Conservation (phyloP, 2,329 filamentous ascomycete genomes). For the Penicillium sp. region DNA sequence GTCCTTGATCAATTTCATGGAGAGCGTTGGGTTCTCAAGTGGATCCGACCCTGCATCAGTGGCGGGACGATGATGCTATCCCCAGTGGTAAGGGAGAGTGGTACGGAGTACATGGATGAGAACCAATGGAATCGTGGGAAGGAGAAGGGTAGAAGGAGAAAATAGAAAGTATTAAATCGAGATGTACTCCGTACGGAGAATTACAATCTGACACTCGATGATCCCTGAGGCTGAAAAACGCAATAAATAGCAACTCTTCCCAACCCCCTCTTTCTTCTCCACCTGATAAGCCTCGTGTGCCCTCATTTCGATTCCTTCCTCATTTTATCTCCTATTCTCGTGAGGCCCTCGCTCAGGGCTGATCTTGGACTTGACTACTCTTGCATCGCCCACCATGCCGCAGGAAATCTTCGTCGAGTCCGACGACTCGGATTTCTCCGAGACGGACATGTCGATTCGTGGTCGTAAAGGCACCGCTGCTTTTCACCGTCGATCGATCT, state of each 20-base stretch:
- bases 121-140: too few species aligned
- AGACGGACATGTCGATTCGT: slow-evolving; percentile 33
- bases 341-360: not conserved
- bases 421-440: slow-evolving; percentile 31
- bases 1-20: not conserved
- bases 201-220: not conserved
- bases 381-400: slow-evolving; percentile 14
- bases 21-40: slow-evolving; percentile 5
- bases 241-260: too few species aligned
- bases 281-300: slow-evolving; percentile 1
- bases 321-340: not conserved
- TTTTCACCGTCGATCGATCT: slow-evolving; percentile 30
- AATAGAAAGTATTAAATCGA: too few species aligned
- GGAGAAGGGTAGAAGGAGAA: too few species aligned
- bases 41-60: slow-evolving; percentile 4
- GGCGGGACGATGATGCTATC: slow-evolving; percentile 15
- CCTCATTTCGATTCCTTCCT: slow-evolving; percentile 4
- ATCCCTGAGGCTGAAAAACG: slow-evolving; percentile 9
- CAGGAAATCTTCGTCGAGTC: slow-evolving; percentile 16
- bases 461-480: slow-evolving; percentile 20
- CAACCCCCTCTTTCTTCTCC: slow-evolving; percentile 2
- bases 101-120: too few species aligned
- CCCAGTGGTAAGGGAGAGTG: not conserved
- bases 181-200: too few species aligned
- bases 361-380: slow-evolving; percentile 1